phyloP scores from a whole-genome alignment of 306 rosid genomes.

The Fagus crenata region DNA sequence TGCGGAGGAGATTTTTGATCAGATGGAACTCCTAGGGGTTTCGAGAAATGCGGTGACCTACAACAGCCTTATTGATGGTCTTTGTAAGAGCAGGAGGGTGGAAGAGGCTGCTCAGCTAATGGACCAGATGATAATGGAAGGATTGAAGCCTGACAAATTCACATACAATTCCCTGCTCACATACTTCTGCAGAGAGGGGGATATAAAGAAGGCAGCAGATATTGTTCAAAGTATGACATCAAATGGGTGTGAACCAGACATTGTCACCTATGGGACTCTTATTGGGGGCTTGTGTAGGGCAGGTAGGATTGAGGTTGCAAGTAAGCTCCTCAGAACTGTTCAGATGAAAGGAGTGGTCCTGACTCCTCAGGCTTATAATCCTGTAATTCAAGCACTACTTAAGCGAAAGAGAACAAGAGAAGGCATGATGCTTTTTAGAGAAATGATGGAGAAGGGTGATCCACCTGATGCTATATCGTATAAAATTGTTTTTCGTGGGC shows the following conservation, averaged over 20 bases:
- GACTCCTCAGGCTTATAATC: slow-evolving; percentile 79
- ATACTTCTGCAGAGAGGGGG: slow-evolving; percentile 67
- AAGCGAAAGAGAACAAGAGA: slow-evolving; percentile 71
- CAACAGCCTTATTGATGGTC: slow-evolving; percentile 83
- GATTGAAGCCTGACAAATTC: slow-evolving; percentile 79
- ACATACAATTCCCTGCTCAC: slow-evolving; percentile 85
- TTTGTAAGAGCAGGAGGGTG: slow-evolving; percentile 67
- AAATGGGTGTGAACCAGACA: slow-evolving; percentile 82
- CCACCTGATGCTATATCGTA: slow-evolving; percentile 76
- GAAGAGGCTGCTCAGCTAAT: slow-evolving; percentile 87
- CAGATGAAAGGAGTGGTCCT: slow-evolving; percentile 86
- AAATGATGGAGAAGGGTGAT: slow-evolving; percentile 75
- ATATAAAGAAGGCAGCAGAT: slow-evolving; percentile 81
- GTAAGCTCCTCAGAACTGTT: slow-evolving; percentile 76
- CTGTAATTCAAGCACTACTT: slow-evolving; percentile 69
- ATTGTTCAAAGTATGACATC: slow-evolving; percentile 80
- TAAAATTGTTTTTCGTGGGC: slow-evolving; percentile 81
- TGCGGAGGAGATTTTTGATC: slow-evolving; percentile 90
- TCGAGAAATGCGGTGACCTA: slow-evolving; percentile 80
- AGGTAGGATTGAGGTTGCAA: slow-evolving; percentile 78
- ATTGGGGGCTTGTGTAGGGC: slow-evolving; percentile 81
- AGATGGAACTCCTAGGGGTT: slow-evolving; percentile 89
- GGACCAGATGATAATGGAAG: slow-evolving; percentile 99
- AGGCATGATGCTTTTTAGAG: slow-evolving; percentile 84
- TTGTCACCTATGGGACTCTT: slow-evolving; percentile 78